Conservation (phyloP, 371 early-diverging fungal genomes). For the Apophysomyces ossiformis region DNA sequence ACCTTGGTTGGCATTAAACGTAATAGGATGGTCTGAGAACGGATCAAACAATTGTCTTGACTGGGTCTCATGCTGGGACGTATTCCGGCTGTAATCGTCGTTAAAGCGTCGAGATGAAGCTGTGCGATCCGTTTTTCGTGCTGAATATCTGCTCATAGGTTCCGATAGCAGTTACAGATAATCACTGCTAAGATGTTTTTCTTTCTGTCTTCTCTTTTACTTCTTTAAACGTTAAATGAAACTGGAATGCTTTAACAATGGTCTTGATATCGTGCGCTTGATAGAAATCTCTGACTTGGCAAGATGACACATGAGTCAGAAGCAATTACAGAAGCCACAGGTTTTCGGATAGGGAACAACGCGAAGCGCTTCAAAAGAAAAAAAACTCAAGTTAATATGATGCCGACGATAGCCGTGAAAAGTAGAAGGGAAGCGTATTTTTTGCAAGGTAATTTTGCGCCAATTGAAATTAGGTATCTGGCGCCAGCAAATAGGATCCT, state of each 20-base stretch:
- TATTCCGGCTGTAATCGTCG: conserved; percentile 6
- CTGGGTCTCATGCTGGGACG: not conserved
- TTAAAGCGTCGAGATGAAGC: conserved; percentile 2
- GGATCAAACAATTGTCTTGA: conserved; percentile 43
- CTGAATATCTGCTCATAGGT: conserved; percentile 9
- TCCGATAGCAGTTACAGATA: not conserved
- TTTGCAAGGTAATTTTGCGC: no score
- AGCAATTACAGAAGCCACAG: not conserved
- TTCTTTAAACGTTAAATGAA: conserved; percentile 4
- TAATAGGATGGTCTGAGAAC: conserved; percentile 42
- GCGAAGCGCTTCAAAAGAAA: no score
- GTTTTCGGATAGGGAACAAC: not conserved
- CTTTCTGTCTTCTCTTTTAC: not conserved
- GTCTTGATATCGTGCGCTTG: conserved; percentile 40
- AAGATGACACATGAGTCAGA: conserved; percentile 11
- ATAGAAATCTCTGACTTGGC: conserved; percentile 19
- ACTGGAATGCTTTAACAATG: conserved; percentile 44
- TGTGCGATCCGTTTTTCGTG: conserved; percentile 7
- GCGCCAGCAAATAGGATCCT: no score
- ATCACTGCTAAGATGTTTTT: not conserved
- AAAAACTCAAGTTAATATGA: no score
- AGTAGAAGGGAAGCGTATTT: not conserved
- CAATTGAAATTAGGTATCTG: no score
- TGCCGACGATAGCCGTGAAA: no score
- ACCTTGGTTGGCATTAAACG: conserved; percentile 28